Conservation (phyloP, 805 yeast genomes). For the Yarrowia sp. region DNA sequence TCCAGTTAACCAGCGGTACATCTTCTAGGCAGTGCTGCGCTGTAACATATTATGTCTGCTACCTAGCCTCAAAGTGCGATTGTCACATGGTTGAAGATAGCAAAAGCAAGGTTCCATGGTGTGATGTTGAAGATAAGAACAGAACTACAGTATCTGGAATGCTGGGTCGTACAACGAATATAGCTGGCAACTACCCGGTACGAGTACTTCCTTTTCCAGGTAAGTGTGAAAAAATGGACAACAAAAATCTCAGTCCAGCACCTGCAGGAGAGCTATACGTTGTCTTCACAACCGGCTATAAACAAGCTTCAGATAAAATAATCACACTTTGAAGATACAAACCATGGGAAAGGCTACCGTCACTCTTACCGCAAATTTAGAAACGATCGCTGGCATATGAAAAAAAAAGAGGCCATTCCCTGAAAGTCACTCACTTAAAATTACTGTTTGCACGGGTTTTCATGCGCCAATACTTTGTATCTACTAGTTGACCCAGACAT, state of each 20-base stretch:
- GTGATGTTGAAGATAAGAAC: background rate
- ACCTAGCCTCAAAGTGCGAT: too few relatives aligned
- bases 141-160: too few relatives aligned
- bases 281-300: background rate
- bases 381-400: background rate
- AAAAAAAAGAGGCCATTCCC: background rate
- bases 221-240: too few relatives aligned
- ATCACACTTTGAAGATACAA: background rate
- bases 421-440: too few relatives aligned
- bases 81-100: constrained; percentile 5
- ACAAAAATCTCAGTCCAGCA: background rate
- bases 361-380: background rate
- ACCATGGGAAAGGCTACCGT: background rate
- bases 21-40: too few relatives aligned
- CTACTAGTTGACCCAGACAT: background rate
- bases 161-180: too few relatives aligned
- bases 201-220: too few relatives aligned
- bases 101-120: background rate
- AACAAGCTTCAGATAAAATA: background rate
- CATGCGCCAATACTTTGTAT: too few relatives aligned
- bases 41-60: too few relatives aligned
- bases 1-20: too few relatives aligned
- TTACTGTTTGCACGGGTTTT: too few relatives aligned
- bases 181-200: too few relatives aligned
- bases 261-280: background rate